A percentile compares a stretch with the other conserved stretches of the same genome.
Conservation (phyloP, 371 early-diverging fungal genomes). For the Caulochytrium protostelioides region DNA sequence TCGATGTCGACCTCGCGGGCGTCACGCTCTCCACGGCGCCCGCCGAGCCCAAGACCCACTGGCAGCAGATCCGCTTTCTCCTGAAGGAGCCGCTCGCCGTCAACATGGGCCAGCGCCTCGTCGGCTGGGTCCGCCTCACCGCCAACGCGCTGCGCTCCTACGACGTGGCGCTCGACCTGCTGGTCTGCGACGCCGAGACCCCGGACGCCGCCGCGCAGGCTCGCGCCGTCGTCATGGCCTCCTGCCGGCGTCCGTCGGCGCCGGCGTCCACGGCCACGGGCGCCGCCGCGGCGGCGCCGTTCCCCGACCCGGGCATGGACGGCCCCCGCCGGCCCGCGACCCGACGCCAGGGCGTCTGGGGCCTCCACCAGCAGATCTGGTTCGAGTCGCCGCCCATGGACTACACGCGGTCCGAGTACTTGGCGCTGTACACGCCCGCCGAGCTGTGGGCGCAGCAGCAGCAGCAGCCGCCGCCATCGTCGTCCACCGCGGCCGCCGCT, state of each 20-base stretch:
- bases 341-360: constrained; percentile 72
- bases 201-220: too few relatives aligned
- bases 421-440: too few relatives aligned
- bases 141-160: constrained; percentile 84
- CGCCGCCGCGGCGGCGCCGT: background rate
- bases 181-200: constrained; percentile 18
- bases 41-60: constrained; percentile 70
- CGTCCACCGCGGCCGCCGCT: too few relatives aligned
- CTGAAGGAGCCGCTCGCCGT: constrained; percentile 85
- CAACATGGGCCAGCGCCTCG: constrained; percentile 62
- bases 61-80: constrained; percentile 92
- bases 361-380: too few relatives aligned
- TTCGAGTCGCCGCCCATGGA: too few relatives aligned
- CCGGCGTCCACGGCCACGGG: too few relatives aligned
- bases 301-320: background rate
- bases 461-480: too few relatives aligned
- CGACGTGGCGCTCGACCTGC: constrained; percentile 47
- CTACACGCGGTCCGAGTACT: too few relatives aligned
- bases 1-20: constrained; percentile 59
- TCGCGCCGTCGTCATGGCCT: too few relatives aligned
- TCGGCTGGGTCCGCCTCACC: constrained; percentile 61
- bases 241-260: too few relatives aligned
- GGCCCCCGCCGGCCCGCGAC: constrained; percentile 13
- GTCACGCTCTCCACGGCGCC: constrained; percentile 66
- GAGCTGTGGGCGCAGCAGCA: too few relatives aligned